phyloP scores from a whole-genome alignment of 768 basidiomycete genomes.

The Ramaria rubella region DNA sequence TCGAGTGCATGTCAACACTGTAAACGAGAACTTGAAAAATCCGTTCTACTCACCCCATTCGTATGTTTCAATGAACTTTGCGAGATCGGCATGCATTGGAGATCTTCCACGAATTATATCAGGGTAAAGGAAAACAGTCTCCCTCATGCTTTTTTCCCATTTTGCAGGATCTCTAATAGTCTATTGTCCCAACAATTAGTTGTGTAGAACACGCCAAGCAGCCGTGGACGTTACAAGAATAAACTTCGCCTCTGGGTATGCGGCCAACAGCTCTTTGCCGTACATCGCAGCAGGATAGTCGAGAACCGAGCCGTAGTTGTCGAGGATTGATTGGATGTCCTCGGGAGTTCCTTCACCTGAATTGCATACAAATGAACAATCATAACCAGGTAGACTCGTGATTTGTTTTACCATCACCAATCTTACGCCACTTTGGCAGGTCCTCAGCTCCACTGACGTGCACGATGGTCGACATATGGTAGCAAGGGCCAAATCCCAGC shows the following conservation, averaged over 20 bases:
- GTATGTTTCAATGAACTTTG: background rate
- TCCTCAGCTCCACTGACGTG: background rate
- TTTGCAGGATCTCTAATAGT: background rate
- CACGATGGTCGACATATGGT: background rate
- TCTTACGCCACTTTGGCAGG: background rate
- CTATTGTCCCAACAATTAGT: background rate
- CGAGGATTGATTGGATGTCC: too few relatives aligned
- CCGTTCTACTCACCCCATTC: background rate
- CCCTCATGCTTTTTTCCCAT: constrained; percentile 1
- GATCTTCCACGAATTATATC: too few relatives aligned
- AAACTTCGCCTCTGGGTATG: too few relatives aligned
- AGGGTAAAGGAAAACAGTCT: background rate
- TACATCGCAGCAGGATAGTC: too few relatives aligned
- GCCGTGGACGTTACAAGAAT: too few relatives aligned
- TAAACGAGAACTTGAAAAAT: background rate
- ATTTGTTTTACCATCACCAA: background rate
- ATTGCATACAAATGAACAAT: too few relatives aligned
- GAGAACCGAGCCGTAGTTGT: too few relatives aligned
- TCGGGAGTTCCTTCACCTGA: too few relatives aligned
- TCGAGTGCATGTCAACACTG: background rate
- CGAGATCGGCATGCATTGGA: background rate
- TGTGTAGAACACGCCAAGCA: too few relatives aligned
- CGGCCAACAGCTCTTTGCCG: too few relatives aligned
- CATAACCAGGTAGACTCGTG: too few relatives aligned
- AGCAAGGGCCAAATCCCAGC: constrained; percentile 2